Base-by-base conservation (phyloP, 805 yeast species). In the Barnettozyma sp. region DNA sequence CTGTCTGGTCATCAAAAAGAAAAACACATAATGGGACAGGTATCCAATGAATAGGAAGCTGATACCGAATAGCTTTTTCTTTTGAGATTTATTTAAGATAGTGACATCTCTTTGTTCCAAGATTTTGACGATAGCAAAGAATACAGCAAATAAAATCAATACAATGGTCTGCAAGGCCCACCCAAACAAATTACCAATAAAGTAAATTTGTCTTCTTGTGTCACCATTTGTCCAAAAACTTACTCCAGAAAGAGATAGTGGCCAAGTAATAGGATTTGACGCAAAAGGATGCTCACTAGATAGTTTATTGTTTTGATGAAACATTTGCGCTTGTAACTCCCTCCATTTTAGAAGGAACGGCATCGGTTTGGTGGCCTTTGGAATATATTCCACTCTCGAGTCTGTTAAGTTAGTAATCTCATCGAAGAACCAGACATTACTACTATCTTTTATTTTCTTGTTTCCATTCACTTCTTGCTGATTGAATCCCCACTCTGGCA, bases 381-480 rank as follows among this genome's bases (percentile, higher is more conserved):
- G 88, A 26, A 71, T 68, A 49, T 75, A 76, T n/a, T 58, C 52
- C 29, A 68, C 65, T 61, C 97, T 76, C 8, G 57, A 57, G 40
- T 83, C 95, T 16, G 63, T 62, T 41, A 92, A 58, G 36, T 73
- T 76, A 20, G 76, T 58, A 45, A 90, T 85, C 10, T 68, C 63
- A 43, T 86, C 94, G 44, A 88, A 64, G 30, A 55, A 53, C 98
- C 98, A 92, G 16, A 69, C 61, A 54, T 83, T 85, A 35, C 76
- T 73, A 11, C 66, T 47, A 32, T 82, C 94, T 24, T 58, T 71
- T 15, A 80, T 56, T 56, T 85, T 81, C 59, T 92, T 92, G 66
- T 83, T 85, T 55, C 98, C 98, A 56, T 92, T 86, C 40, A 92
- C 87, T 63, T 92, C 99, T 56, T 81, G 87, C 57, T 92, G 97